Base-by-base conservation (phyloP, 139 green algal genomes). In the Eudorina sp. region DNA sequence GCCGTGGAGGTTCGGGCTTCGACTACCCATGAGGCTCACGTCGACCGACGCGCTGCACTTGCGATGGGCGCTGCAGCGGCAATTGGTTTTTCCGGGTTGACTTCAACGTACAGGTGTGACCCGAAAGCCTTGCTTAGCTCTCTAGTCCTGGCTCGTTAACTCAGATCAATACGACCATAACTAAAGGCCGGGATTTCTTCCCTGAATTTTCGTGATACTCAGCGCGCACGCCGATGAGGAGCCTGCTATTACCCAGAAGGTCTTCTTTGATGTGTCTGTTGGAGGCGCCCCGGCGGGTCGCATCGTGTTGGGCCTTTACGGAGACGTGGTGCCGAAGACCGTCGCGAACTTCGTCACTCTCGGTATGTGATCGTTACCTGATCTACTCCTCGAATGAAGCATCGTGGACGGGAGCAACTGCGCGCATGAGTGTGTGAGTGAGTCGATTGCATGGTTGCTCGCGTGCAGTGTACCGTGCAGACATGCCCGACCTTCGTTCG, bases 231-330 rank as follows among this genome's bases (percentile, higher is more conserved):
- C 80, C 21, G 80, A 76, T 31, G 83, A 72, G 48, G 83, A 72
- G 84, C 84, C 72, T 38, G 55, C n/a, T 16, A 41, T 89, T 14
- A 69, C 74, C 1, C 66, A 84, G 18, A 89, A 91, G 77, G 96
- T 99, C 3, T 99, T 92, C 92, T 97, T 99, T 48, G 97, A 99
- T 84, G 88, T 99, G 18, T 90, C 86, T 11, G 93, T 99, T 60
- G 97, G 93, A 25, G 97, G 93, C 18, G 25, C 96, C 72, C 84
- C 89, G n/a, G 93, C 92, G 0, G 98, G 97, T 1, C 92, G 97
- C 48, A 95, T 99, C 36, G 94, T 97, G 43, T 90, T 99, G 55
- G 97, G 95, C 25, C 89, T 99, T 7, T 99, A 96, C 81, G 96
- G 95, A 27, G 83, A 91, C 9, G 77, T 78, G 0, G 75, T 90